Base-by-base conservation (phyloP, 352 stramenopile species). In the Pythium rishiriense region DNA sequence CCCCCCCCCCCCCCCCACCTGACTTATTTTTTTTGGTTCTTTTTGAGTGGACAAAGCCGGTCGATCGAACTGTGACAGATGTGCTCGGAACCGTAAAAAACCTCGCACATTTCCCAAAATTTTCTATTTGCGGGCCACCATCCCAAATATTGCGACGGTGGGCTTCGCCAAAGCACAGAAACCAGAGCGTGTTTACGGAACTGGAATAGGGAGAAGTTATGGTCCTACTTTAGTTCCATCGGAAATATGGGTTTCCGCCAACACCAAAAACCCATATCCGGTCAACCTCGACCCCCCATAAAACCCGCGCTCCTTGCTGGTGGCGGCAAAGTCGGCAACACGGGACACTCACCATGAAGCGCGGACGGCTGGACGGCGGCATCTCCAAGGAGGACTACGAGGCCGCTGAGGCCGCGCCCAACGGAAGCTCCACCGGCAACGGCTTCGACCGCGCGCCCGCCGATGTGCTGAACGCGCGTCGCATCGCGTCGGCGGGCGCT, bases 321-420 rank as follows among this genome's bases (percentile, higher is more conserved):
- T 48, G 33, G 51, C 33, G 33, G 24, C 33, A 58, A 58, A 58
- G 42, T 21, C n/a, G n/a, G n/a, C n/a, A 43, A n/a, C 10, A 43
- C 11, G 22, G 37, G n/a, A 25, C 19, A 39, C 48, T 9, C 42
- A 79, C 33, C 11, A 91, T 88, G 72, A 92, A 94, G 81, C 81
- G 85, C 53, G 75, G 71, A 56, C 81, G 83, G 19, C 69, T 76
- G 22, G 85, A 94, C 62, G 81, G 74, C 24, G 82, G 83, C 45
- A 72, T 91, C 37, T 90, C 83, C 46, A 90, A 88, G 73, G 79
- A 94, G 33, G 73, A 94, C 59, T 91, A 85, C 64, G 82, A 87
- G 64, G 70, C 72, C 31, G 64, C 70, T n/a, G 58, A 74, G 19
- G 54, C 47, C 10, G 58, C 53, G 1, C 17, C 52, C 33, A 43